Conservation (phyloP, 2,329 filamentous ascomycete genomes). For the Talaromyces sp. region DNA sequence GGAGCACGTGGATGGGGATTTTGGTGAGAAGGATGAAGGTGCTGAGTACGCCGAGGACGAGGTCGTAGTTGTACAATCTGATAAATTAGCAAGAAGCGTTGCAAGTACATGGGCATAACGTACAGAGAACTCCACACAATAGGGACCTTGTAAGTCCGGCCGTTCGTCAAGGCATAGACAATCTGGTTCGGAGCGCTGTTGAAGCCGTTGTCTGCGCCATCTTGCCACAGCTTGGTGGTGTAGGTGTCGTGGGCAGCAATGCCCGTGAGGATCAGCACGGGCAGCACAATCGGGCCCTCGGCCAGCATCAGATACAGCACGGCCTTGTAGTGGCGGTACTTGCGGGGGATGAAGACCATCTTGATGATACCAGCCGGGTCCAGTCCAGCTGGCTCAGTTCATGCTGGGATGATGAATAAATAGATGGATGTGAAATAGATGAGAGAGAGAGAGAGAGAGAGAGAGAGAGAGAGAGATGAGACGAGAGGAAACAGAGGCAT, state of each 20-base stretch:
- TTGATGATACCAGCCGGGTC: background rate
- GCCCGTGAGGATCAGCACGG: constrained; percentile 54
- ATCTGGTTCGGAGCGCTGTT: constrained; percentile 54
- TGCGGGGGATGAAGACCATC: constrained; percentile 45
- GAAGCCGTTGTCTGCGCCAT: constrained; percentile 56
- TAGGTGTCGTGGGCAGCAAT: constrained; percentile 58
- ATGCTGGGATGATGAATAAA: constrained; percentile 13
- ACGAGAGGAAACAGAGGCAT: constrained; percentile 10
- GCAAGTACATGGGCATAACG: too few relatives aligned
- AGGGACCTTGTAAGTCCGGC: constrained; percentile 48
- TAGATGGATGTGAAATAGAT: constrained; percentile 17
- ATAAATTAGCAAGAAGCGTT: too few relatives aligned
- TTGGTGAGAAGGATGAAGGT: constrained; percentile 58
- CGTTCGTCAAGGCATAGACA: constrained; percentile 56
- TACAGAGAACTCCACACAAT: constrained; percentile 58
- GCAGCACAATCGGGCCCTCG: constrained; percentile 54
- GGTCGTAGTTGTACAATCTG: constrained; percentile 56
- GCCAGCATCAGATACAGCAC: constrained; percentile 48
- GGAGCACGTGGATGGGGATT: constrained; percentile 49
- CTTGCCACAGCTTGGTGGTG: constrained; percentile 55
- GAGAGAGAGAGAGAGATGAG: too few relatives aligned
- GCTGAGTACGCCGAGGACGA: constrained; percentile 55
- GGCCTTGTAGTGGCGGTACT: constrained; percentile 49
- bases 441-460: too few relatives aligned
- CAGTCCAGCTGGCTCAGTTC: constrained; percentile 26